These are phyloP conservation scores for Yamadazyma scolyti DNA, from an alignment of 805 yeast genomes.

Conservation along the genomic window DNA sequence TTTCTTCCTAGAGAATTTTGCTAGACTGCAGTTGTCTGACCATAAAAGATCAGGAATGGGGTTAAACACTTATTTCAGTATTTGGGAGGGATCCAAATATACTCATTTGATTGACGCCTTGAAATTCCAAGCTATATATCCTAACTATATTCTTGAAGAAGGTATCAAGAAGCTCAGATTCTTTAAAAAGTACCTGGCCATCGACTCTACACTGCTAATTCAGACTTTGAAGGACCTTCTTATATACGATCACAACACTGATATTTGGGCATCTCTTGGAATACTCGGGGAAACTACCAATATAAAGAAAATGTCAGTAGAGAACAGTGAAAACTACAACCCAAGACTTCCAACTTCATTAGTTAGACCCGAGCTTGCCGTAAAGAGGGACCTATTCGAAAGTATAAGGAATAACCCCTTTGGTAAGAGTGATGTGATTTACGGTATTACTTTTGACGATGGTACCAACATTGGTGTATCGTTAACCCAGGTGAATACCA, in stretches of 20 bases:
- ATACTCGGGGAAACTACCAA: constrained; percentile 5
- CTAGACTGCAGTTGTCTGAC: constrained; percentile 11
- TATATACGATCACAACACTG: constrained; percentile 6
- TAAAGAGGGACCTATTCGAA: constrained; percentile 25
- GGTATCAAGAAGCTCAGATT: constrained; percentile 1
- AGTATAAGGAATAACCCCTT: constrained; percentile 25
- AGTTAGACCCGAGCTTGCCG: constrained; percentile 1
- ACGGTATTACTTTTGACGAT: constrained; percentile 20
- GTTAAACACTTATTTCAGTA: constrained; percentile 20
- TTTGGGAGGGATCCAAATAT: constrained; percentile 29
- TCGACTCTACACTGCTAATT: not conserved
- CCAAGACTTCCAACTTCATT: constrained; percentile 3
- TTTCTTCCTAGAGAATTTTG: constrained; percentile 14
- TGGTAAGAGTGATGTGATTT: constrained; percentile 27
- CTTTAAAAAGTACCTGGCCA: constrained; percentile 1
- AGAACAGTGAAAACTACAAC: constrained; percentile 13
- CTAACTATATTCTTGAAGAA: constrained; percentile 18
- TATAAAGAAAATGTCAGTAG: constrained; percentile 9
- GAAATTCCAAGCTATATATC: constrained; percentile 28
- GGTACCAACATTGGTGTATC: constrained; percentile 28
- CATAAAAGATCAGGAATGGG: constrained; percentile 19
- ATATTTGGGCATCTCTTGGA: constrained; percentile 7
- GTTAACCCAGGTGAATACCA: constrained; percentile 29
- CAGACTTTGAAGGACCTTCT: constrained; percentile 2
- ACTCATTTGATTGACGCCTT: constrained; percentile 21